Conservation (phyloP, 179 eudicot genomes). For the Carnegiea gigantea region DNA sequence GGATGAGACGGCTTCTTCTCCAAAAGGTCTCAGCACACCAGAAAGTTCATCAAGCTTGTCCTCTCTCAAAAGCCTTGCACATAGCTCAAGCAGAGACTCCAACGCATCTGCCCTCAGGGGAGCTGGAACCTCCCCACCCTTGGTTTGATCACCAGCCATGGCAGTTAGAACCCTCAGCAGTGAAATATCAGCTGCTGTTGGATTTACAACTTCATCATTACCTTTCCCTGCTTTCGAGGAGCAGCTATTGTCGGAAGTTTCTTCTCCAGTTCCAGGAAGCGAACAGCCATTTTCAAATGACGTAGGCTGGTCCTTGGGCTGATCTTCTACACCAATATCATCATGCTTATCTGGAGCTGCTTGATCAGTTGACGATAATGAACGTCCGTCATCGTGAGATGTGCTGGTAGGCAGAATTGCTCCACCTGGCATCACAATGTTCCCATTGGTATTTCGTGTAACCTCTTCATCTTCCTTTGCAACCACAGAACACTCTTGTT, state of each 20-base stretch:
- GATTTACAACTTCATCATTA: constrained; percentile 20
- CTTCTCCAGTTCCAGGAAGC: constrained; percentile 27
- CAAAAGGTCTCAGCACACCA: constrained; percentile 83
- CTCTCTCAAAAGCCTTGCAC: constrained; percentile 82
- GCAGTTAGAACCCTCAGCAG: constrained; percentile 38
- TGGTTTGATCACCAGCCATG: constrained; percentile 33
- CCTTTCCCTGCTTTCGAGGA: constrained; percentile 29
- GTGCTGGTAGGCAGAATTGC: constrained; percentile 17
- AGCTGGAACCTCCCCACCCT: constrained; percentile 43
- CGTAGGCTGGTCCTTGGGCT: constrained; percentile 3
- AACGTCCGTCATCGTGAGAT: constrained; percentile 27
- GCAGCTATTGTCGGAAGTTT: constrained; percentile 22
- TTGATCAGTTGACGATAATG: constrained; percentile 22
- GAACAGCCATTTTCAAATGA: constrained; percentile 24
- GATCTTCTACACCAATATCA: constrained; percentile 19
- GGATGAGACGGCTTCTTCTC: constrained; percentile 86
- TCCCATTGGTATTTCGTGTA: constrained; percentile 10
- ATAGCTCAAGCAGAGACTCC: constrained; percentile 88
- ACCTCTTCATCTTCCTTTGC: constrained; percentile 21
- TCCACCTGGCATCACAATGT: constrained; percentile 13
- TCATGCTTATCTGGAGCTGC: constrained; percentile 21
- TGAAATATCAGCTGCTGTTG: constrained; percentile 36
- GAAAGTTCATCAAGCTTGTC: constrained; percentile 80
- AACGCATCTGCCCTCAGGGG: constrained; percentile 87
- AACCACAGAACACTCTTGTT: constrained; percentile 22